phyloP scores from a whole-genome alignment of 1,284 basidiomycete species.

The Ganoderma resinaceum region DNA sequence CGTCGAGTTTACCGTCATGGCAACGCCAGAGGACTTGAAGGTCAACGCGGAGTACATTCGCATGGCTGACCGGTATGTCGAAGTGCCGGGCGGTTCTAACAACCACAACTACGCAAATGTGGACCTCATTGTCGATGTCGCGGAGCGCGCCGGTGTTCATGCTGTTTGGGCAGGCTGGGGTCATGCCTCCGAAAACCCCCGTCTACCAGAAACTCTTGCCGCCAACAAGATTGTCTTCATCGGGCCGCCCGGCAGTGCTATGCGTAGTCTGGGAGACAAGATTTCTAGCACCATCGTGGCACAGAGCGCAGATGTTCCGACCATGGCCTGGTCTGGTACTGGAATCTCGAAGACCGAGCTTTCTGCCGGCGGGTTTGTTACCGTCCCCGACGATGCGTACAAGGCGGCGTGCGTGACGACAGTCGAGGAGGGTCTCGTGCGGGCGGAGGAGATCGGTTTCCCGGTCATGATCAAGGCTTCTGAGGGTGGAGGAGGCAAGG shows the following conservation, averaged over 20 bases:
- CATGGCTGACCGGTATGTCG: slow-evolving; percentile 99
- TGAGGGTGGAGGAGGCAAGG: slow-evolving; percentile 99
- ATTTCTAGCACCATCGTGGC: slow-evolving; percentile 99
- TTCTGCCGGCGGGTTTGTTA: slow-evolving; percentile 91
- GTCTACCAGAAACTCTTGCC: slow-evolving; percentile 93
- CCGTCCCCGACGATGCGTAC: slow-evolving; percentile 93
- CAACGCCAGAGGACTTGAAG: slow-evolving; percentile 97
- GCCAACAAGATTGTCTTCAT: slow-evolving; percentile 99
- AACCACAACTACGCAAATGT: slow-evolving; percentile 99
- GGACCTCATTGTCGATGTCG: slow-evolving; percentile 98
- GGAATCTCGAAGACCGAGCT: slow-evolving; percentile 92
- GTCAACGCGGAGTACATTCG: slow-evolving; percentile 99
- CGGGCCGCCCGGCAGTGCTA: slow-evolving; percentile 97
- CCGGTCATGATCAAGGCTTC: slow-evolving; percentile 99
- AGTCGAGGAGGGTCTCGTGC: slow-evolving; percentile 88
- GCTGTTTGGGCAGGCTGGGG: slow-evolving; percentile 99
- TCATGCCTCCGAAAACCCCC: slow-evolving; percentile 98
- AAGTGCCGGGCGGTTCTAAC: slow-evolving; percentile 97
- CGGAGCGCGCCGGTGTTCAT: slow-evolving; percentile 96
- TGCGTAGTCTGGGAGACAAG: slow-evolving; percentile 99
- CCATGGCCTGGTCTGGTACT: slow-evolving; percentile 98
- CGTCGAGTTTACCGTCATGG: slow-evolving; percentile 99
- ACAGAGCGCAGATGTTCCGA: slow-evolving; percentile 96
- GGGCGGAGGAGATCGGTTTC: slow-evolving; percentile 91
- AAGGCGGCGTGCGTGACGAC: slow-evolving; percentile 88